Evolutionary conservation across 306 rosid species (phyloP).

Genomic region (Gleditsia sinensis): DNA sequence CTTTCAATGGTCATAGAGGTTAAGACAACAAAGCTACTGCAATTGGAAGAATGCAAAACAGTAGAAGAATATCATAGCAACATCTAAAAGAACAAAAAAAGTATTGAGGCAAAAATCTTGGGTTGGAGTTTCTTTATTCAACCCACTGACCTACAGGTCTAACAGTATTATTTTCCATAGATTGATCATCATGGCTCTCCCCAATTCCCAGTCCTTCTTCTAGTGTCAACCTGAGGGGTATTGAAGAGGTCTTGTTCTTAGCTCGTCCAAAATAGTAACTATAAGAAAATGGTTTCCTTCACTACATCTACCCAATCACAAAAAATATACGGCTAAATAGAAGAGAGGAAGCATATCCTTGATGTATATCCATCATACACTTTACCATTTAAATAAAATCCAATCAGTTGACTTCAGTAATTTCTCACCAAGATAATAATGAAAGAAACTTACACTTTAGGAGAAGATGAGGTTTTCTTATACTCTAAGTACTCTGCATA

Average conservation of each 20-base stretch:
- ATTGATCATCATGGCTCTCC: not conserved
- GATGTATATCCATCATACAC: conserved; percentile 10
- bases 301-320: conserved; percentile 21
- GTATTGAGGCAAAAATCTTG: not conserved
- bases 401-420: conserved; percentile 23
- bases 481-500: conserved; percentile 92
- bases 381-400: conserved; percentile 6
- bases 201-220: too few species aligned
- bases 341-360: conserved; percentile 26
- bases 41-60: not conserved
- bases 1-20: not conserved
- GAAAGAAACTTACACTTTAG: conserved; percentile 76
- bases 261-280: not conserved
- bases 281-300: not conserved
- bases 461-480: conserved; percentile 61
- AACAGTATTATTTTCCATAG: not conserved
- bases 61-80: not conserved
- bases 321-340: conserved; percentile 10
- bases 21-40: not conserved
- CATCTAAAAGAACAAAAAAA: not conserved
- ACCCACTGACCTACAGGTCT: not conserved
- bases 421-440: not conserved
- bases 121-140: not conserved
- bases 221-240: too few species aligned
- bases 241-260: too few species aligned